Percentiles rank a stretch among this genome's conserved stretches.
These are phyloP conservation scores for Gyromitra esculenta DNA, from an alignment of 2,329 filamentous ascomycete species.

Conservation along the genomic window DNA sequence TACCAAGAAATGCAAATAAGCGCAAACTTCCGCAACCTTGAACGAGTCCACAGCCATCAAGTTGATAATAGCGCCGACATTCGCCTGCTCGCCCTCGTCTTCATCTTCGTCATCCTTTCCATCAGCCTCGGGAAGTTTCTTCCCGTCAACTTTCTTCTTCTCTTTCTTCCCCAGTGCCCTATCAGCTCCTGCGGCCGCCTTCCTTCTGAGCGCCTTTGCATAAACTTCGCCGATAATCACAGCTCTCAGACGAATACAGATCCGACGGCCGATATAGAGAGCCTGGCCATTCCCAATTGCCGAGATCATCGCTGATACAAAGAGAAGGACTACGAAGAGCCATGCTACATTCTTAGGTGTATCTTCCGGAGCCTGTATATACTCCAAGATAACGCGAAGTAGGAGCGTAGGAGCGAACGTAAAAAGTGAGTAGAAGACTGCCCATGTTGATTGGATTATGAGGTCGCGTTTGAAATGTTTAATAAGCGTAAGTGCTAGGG, in stretches of 20 bases:
- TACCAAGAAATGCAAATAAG: conserved; percentile 89
- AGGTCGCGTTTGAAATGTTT: conserved; percentile 83
- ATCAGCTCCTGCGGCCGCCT: conserved; percentile 81
- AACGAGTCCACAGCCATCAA: conserved; percentile 98
- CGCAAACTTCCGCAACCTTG: conserved; percentile 94
- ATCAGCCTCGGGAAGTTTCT: conserved; percentile 63
- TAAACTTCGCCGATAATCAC: conserved; percentile 98
- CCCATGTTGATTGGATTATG: conserved; percentile 80
- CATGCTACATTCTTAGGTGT: conserved; percentile 88
- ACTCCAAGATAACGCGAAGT: conserved; percentile 89
- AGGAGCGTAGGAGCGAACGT: conserved; percentile 92
- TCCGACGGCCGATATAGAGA: conserved; percentile 91
- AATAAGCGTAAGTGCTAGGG: conserved; percentile 80
- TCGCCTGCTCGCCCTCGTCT: conserved; percentile 76
- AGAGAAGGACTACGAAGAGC: conserved; percentile 92
- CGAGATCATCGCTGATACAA: conserved; percentile 81
- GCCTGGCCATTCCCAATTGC: conserved; percentile 86
- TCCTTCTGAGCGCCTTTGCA: conserved; percentile 89
- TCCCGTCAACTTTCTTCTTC: conserved; percentile 62
- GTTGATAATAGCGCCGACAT: conserved; percentile 98
- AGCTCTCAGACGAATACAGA: conserved; percentile 90
- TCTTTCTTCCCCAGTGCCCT: conserved; percentile 73
- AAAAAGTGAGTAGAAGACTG: conserved; percentile 79
- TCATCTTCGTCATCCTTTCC: conserved; percentile 61
- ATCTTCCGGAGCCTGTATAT: conserved; percentile 81